Conservation (phyloP, 1,284 basidiomycete genomes). For the Pseudozyma tsukubaensis region DNA sequence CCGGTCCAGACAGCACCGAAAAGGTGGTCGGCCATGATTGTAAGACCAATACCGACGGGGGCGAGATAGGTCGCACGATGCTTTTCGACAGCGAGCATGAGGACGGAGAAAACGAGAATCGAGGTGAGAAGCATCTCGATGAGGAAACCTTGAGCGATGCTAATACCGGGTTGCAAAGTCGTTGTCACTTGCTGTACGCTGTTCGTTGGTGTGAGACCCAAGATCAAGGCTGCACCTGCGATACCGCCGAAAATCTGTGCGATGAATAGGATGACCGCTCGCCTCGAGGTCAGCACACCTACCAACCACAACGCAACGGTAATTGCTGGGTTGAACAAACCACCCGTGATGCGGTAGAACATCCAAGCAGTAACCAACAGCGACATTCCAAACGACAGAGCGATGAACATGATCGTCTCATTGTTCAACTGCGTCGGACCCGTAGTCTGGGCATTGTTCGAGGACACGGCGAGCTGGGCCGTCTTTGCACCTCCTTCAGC, state of each 20-base stretch:
- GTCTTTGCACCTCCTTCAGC: slow-evolving; percentile 55
- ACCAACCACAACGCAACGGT: slow-evolving; percentile 71
- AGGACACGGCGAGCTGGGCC: slow-evolving; percentile 28
- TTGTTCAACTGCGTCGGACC: slow-evolving; percentile 17
- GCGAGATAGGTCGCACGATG: slow-evolving; percentile 79
- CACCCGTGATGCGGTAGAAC: slow-evolving; percentile 80
- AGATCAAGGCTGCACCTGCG: slow-evolving; percentile 37
- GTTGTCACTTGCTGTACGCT: slow-evolving; percentile 67
- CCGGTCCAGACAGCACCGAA: slow-evolving; percentile 51
- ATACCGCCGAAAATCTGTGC: slow-evolving; percentile 56
- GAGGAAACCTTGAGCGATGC: slow-evolving; percentile 48
- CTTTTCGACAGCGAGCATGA: slow-evolving; percentile 68
- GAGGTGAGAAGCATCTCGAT: slow-evolving; percentile 38
- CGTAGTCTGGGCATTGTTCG: slow-evolving; percentile 22
- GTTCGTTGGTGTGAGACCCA: slow-evolving; percentile 38
- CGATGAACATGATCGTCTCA: slow-evolving; percentile 57
- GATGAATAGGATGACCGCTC: slow-evolving; percentile 69
- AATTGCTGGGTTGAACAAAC: slow-evolving; percentile 72
- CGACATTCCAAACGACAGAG: slow-evolving; percentile 53
- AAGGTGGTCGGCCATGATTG: slow-evolving; percentile 39
- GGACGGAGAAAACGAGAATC: slow-evolving; percentile 49
- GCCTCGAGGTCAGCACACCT: slow-evolving; percentile 69
- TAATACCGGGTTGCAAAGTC: slow-evolving; percentile 59
- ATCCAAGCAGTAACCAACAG: slow-evolving; percentile 72
- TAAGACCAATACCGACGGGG: slow-evolving; percentile 77